A percentile compares a stretch with the other conserved stretches of the same genome.
These are phyloP conservation scores for Erodium maritimum DNA, from an alignment of 345 rosid species.

Conservation along the genomic window DNA sequence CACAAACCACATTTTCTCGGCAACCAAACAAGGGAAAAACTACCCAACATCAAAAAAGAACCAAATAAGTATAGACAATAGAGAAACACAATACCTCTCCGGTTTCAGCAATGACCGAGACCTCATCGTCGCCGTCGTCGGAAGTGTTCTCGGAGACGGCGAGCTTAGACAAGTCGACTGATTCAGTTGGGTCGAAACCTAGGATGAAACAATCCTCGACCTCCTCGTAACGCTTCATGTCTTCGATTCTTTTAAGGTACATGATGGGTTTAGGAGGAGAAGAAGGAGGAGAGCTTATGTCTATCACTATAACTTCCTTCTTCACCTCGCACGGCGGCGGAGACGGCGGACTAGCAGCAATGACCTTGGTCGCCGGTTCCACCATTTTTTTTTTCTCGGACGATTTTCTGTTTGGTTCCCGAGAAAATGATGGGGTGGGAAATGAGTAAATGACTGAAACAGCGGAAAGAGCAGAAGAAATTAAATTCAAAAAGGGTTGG, in stretches of 20 bases:
- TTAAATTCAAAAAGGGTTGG: no score
- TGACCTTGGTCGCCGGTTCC: no score
- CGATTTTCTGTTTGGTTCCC: neutral
- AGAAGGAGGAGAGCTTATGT: neutral
- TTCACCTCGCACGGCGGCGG: no score
- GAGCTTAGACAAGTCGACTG: constrained; percentile 11
- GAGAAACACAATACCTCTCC: constrained; percentile 21
- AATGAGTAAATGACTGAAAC: no score
- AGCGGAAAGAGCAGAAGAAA: no score
- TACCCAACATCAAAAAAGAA: no score
- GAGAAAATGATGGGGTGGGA: neutral
- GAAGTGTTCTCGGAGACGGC: constrained; percentile 3
- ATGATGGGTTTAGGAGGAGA: constrained; percentile 21
- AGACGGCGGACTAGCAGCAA: no score
- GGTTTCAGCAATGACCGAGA: constrained; percentile 25
- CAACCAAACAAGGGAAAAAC: neutral
- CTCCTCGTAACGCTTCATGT: constrained; percentile 31
- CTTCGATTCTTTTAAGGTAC: constrained; percentile 22
- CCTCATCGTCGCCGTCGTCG: constrained; percentile 3
- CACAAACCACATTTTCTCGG: neutral
- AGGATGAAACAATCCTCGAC: constrained; percentile 54
- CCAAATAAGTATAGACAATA: neutral
- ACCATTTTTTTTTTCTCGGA: no score
- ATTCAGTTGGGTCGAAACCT: constrained; percentile 44
- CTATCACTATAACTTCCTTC: neutral